A percentile compares a stretch with the other conserved stretches of the same genome.
Evolutionary conservation across 2,329 filamentous ascomycete genomes (phyloP).

Genomic region (Pseudogymnoascus sp.): DNA sequence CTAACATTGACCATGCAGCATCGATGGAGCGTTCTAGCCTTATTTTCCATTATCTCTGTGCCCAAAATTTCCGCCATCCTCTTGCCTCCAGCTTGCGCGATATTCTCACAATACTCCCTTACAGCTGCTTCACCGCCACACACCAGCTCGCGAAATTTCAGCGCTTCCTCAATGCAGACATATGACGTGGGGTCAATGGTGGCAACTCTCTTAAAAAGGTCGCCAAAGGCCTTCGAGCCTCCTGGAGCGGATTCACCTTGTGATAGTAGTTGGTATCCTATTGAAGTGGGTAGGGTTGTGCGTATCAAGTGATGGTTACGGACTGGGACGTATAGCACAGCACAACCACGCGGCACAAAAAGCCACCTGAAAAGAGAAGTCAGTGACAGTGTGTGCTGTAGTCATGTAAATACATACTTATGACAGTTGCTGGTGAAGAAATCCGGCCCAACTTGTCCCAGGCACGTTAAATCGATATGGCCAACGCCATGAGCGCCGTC

Average conservation of each 20-base stretch:
- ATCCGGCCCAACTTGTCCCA: slow-evolving; percentile 62
- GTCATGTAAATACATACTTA: slow-evolving; percentile 56
- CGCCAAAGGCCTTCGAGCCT: background rate
- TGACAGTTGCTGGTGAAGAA: slow-evolving; percentile 85
- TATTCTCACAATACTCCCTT: slow-evolving; percentile 50
- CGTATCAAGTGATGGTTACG: background rate
- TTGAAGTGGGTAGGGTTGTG: background rate
- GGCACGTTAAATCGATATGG: slow-evolving; percentile 60
- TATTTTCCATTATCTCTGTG: slow-evolving; percentile 66
- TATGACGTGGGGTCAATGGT: slow-evolving; percentile 67
- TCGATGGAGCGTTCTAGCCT: slow-evolving; percentile 49
- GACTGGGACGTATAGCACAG: background rate
- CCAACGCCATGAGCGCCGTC: slow-evolving; percentile 83
- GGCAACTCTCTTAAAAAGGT: slow-evolving; percentile 36
- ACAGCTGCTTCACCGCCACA: slow-evolving; percentile 70
- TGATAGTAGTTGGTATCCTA: background rate
- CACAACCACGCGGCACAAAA: background rate
- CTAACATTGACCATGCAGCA: slow-evolving; percentile 69
- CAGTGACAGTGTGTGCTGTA: background rate
- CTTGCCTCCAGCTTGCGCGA: slow-evolving; percentile 59
- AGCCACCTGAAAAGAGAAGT: background rate
- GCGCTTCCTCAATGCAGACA: slow-evolving; percentile 63
- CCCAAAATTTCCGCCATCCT: slow-evolving; percentile 55
- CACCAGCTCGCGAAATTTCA: slow-evolving; percentile 60
- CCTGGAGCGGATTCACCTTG: slow-evolving; percentile 40